These are phyloP conservation scores for Fomitopsis pulvina DNA, from an alignment of 768 basidiomycete species.

Conservation along the genomic window DNA sequence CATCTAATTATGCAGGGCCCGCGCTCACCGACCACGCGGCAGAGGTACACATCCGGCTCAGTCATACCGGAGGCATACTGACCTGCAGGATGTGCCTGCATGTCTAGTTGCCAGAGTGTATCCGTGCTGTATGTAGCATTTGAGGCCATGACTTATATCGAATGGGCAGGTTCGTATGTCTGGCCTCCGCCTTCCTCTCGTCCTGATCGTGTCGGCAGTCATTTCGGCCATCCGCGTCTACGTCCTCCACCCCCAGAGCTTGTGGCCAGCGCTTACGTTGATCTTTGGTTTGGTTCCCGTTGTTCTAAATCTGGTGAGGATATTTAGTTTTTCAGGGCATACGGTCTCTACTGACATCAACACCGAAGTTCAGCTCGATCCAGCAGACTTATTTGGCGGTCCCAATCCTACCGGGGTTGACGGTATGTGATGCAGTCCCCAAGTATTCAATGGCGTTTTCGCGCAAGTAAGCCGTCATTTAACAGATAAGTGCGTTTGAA, in stretches of 20 bases:
- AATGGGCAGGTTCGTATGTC: not conserved
- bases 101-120: not conserved
- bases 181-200: not conserved
- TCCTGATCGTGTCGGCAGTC: not conserved
- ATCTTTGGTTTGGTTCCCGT: not conserved
- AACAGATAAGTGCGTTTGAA: too few species aligned
- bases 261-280: not conserved
- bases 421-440: not conserved
- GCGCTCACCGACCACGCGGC: too few species aligned
- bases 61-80: too few species aligned
- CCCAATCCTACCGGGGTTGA: not conserved
- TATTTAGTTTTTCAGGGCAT: too few species aligned
- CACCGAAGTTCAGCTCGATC: not conserved
- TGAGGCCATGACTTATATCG: not conserved
- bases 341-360: too few species aligned
- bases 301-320: not conserved
- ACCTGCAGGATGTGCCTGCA: not conserved
- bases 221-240: not conserved
- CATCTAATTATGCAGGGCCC: too few species aligned
- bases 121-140: not conserved
- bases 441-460: not conserved
- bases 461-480: not conserved
- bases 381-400: not conserved
- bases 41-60: too few species aligned
- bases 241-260: not conserved